phyloP scores from a whole-genome alignment of 2,329 filamentous ascomycete species.

The Ascomycota sp. region DNA sequence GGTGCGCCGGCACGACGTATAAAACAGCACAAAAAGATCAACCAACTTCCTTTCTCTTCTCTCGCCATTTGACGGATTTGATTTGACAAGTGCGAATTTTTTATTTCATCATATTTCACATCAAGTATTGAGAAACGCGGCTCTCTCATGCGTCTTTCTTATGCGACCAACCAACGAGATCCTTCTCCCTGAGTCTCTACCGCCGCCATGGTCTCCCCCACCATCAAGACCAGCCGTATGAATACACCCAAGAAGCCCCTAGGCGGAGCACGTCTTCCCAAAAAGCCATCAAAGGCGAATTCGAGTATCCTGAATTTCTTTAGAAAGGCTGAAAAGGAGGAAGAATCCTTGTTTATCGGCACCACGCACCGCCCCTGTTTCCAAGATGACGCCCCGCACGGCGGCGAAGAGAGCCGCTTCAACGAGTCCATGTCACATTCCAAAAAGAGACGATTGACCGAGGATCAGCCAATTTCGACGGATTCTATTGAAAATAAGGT shows the following conservation, averaged over 20 bases:
- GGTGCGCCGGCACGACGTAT: no score
- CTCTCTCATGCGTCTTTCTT: no score
- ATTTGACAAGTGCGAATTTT: no score
- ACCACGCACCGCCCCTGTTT: constrained; percentile 5
- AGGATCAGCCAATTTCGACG: constrained; percentile 3
- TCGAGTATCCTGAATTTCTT: constrained; percentile 57
- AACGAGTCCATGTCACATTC: constrained; percentile 14
- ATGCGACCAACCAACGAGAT: no score
- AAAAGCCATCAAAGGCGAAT: constrained; percentile 26
- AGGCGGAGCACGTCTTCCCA: constrained; percentile 7
- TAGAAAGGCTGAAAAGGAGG: constrained; percentile 42
- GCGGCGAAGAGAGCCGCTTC: constrained; percentile 9
- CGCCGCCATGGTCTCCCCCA: constrained; percentile 13
- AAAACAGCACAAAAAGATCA: no score
- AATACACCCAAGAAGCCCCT: constrained; percentile 13
- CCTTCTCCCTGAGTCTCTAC: no score
- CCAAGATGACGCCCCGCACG: constrained; percentile 10
- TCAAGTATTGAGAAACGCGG: no score
- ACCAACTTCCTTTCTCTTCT: no score
- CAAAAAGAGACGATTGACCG: constrained; percentile 11
- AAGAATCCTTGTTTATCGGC: constrained; percentile 37
- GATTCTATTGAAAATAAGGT: constrained; percentile 1
- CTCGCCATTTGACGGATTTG: no score
- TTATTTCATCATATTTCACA: no score
- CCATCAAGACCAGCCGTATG: constrained; percentile 12